Percentiles rank a stretch among this genome's conserved stretches.
Conservation (phyloP, 2,329 filamentous ascomycete species). For the Venturiaceae sp. region DNA sequence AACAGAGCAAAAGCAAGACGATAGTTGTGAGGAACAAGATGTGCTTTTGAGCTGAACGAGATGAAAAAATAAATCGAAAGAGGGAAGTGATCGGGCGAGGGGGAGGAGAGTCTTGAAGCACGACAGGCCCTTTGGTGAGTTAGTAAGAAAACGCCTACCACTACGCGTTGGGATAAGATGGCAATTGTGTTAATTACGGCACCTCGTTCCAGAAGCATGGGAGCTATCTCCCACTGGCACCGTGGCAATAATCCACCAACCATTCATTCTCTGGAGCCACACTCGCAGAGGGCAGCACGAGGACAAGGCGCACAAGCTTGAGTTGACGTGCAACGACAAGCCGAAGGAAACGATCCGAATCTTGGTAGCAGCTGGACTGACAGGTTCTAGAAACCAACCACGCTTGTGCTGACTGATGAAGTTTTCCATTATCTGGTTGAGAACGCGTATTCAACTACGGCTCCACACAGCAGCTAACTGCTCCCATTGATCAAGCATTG, state of each 20-base stretch:
- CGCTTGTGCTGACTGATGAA: not conserved
- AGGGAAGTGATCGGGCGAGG: not conserved
- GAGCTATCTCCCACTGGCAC: too few relatives aligned
- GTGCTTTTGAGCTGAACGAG: not conserved
- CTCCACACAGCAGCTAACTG: too few relatives aligned
- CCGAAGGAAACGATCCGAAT: too few relatives aligned
- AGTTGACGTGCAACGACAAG: not conserved
- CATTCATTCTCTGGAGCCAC: too few relatives aligned
- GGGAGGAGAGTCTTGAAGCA: not conserved
- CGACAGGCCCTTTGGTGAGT: not conserved
- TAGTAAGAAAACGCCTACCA: not conserved
- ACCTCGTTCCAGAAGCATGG: not conserved
- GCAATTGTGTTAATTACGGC: not conserved
- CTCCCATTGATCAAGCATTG: too few relatives aligned
- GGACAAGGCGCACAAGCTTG: not conserved
- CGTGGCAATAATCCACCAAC: too few relatives aligned
- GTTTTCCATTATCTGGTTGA: too few relatives aligned
- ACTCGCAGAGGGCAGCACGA: too few relatives aligned
- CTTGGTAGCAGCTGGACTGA: too few relatives aligned
- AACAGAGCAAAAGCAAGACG: not conserved
- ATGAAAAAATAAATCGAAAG: not conserved
- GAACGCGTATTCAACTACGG: too few relatives aligned
- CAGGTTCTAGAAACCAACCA: too few relatives aligned
- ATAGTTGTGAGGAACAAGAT: not conserved
- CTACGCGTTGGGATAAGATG: not conserved